These are phyloP conservation scores for Colletotrichum eremochloae DNA, from an alignment of 2,329 filamentous ascomycete species.

Conservation along the genomic window DNA sequence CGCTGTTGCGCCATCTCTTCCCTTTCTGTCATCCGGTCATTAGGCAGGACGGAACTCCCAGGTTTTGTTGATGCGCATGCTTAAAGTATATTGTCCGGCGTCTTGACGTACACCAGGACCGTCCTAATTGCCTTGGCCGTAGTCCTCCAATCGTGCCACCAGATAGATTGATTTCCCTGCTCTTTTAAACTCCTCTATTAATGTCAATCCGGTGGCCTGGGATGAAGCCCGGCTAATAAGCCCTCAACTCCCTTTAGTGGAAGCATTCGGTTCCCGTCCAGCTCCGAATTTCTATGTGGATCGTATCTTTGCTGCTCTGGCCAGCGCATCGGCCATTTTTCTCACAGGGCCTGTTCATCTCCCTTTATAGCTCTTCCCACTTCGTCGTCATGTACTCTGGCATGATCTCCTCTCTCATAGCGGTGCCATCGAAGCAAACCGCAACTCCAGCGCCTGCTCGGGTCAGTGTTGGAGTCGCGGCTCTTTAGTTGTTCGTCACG, in stretches of 20 bases:
- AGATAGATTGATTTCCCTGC: not conserved
- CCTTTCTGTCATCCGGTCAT: not conserved
- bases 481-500: slow-evolving; percentile 55
- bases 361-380: not conserved
- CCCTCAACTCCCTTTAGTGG: not conserved
- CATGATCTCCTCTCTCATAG: slow-evolving; percentile 31
- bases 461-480: slow-evolving; percentile 56
- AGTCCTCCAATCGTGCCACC: slow-evolving; percentile 27
- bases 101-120: not conserved
- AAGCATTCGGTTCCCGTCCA: not conserved
- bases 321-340: not conserved
- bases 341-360: not conserved
- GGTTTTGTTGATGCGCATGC: too few species aligned
- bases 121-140: not conserved
- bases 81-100: not conserved
- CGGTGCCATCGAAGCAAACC: slow-evolving; percentile 20
- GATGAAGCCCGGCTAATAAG: slow-evolving; percentile 19
- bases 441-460: slow-evolving; percentile 53
- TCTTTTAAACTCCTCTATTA: not conserved
- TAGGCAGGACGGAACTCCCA: too few species aligned
- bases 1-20: slow-evolving; percentile 6
- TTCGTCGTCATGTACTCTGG: slow-evolving; percentile 28
- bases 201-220: slow-evolving; percentile 3
- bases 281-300: not conserved
- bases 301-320: not conserved